A percentile compares a stretch with the other conserved stretches of the same genome.
These are phyloP conservation scores for Candida coquimbonensis DNA, from an alignment of 805 yeast species.

Conservation along the genomic window DNA sequence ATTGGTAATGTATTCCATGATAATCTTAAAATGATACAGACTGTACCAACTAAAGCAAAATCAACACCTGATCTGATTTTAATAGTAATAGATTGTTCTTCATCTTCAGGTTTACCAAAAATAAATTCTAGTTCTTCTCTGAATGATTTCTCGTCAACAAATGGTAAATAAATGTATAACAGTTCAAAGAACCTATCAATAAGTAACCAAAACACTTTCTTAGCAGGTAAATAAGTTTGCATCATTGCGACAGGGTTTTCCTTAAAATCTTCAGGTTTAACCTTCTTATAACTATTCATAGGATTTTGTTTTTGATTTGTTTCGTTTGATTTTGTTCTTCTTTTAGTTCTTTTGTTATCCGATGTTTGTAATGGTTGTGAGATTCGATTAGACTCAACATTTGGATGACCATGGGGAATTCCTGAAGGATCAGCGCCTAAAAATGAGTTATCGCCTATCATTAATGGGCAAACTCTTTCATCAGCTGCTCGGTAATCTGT, in stretches of 20 bases:
- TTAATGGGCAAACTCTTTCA: slow-evolving; percentile 37
- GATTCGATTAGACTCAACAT: background rate
- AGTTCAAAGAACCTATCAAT: slow-evolving; percentile 52
- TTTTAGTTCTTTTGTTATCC: slow-evolving; percentile 9
- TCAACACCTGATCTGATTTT: slow-evolving; percentile 31
- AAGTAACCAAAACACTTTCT: slow-evolving; percentile 46
- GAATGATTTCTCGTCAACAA: slow-evolving; percentile 51
- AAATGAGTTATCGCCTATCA: slow-evolving; percentile 35
- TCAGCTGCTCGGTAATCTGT: slow-evolving; percentile 4
- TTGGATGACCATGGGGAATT: background rate
- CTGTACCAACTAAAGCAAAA: slow-evolving; percentile 43
- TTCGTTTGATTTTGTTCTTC: slow-evolving; percentile 13
- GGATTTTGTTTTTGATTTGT: slow-evolving; percentile 1
- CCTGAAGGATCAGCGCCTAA: slow-evolving; percentile 2
- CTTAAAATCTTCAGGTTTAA: slow-evolving; percentile 18
- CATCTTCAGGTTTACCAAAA: slow-evolving; percentile 34
- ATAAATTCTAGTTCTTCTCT: slow-evolving; percentile 35
- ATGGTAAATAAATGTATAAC: slow-evolving; percentile 61
- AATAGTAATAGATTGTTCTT: slow-evolving; percentile 23
- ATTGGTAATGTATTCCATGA: slow-evolving; percentile 50
- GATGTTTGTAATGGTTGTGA: background rate
- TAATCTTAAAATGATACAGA: slow-evolving; percentile 44
- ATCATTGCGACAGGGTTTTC: slow-evolving; percentile 26
- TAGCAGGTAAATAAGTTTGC: slow-evolving; percentile 45
- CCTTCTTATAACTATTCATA: slow-evolving; percentile 1